Evolutionary conservation across 2,329 filamentous ascomycete genomes (phyloP), one percentile per base, ranked within the genome.

Genomic region (Chrysosphaeria jannelii): DNA sequence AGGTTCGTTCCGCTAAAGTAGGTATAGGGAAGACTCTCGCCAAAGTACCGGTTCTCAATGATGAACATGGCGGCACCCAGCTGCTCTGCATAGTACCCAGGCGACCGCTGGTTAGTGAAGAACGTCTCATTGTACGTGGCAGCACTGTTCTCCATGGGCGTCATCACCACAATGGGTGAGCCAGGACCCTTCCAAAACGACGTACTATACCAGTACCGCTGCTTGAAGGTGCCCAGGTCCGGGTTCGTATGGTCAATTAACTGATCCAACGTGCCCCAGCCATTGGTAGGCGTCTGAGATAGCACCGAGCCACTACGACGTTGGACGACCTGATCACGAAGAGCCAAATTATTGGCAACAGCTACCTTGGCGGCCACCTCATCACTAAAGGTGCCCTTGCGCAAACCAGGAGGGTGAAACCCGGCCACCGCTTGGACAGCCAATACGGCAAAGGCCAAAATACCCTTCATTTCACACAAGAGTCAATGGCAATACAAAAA

Each of bases 61-160:
- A 50, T 30, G 21, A 50, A 32, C 5, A 46, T 38, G 10, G 46
- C 46, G 13, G 36, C 46, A 14, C 44, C 45, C 4, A 43, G 34
- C 19, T 36, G 34, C 31, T 45, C 30, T 2, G 43, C 46, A 25
- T 48, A 38, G n/a, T 39, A 33, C n/a, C 46, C 46, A 1, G 41
- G 34, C 24, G 48, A 68, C 24, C 76, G 76, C 39, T 81, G 25
- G 17, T 28, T 29, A 4, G 30, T 29, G n/a, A 28, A 22, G 10
- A 19, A 30, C 2, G 28, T 26, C 6, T 6, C 11, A 12, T 30
- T 33, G 26, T 27, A 32, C 13, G 27, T 27, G 6, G 22, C 18
- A 14, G 25, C 32, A 6, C 28, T 20, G 23, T 28, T 23, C 36
- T 49, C 46, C 25, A 44, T 45, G 0, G 45, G 44, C 22, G 37